Conservation (phyloP, 2,329 filamentous ascomycete species). For the Fusarium sp. region DNA sequence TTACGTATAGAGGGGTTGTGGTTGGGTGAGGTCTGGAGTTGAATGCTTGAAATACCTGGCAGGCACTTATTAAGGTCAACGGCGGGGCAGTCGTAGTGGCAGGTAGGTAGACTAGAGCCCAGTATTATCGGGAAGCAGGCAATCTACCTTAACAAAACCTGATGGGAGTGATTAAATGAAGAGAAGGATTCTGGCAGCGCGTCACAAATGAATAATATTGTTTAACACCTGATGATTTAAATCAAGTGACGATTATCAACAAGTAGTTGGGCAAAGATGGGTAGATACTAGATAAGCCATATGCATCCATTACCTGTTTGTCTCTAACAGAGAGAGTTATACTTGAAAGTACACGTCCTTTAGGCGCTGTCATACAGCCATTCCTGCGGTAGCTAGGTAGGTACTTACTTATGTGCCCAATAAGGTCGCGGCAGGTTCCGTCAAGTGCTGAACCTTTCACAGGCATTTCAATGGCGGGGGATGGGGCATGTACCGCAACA, state of each 20-base stretch:
- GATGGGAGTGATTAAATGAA: background rate
- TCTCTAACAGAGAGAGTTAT: background rate
- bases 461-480: slow-evolving; percentile 20
- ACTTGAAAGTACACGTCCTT: background rate
- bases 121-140: slow-evolving; percentile 7
- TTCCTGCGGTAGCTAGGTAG: background rate
- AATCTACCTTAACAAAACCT: background rate
- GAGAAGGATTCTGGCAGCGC: background rate
- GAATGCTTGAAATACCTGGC: slow-evolving; percentile 20
- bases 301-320: background rate
- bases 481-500: slow-evolving; percentile 31
- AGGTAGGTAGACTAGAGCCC: background rate
- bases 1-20: slow-evolving; percentile 9
- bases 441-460: slow-evolving; percentile 2
- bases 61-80: slow-evolving; percentile 17
- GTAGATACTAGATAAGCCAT: background rate
- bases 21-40: slow-evolving; percentile 12
- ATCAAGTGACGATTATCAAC: slow-evolving; percentile 8
- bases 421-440: slow-evolving; percentile 35
- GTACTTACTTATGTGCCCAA: slow-evolving; percentile 14
- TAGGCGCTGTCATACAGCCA: background rate
- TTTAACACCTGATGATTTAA: background rate
- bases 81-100: slow-evolving; percentile 23
- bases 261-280: background rate
- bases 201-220: background rate